Base-by-base conservation (phyloP, 2,329 filamentous ascomycete species). In the Pyrenophora graminea region DNA sequence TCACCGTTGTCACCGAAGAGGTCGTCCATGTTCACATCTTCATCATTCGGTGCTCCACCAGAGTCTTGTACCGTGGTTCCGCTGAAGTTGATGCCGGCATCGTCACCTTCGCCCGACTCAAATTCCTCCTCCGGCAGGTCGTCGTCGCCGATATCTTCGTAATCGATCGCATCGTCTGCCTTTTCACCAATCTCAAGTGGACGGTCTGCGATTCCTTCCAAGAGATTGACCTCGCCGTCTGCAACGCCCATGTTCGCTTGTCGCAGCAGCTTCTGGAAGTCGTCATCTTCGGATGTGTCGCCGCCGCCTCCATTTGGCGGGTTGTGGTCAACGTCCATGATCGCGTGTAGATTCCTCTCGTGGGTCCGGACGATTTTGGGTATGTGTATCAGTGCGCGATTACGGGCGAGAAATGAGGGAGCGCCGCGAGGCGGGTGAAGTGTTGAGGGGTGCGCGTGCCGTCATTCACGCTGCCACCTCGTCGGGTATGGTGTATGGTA, bases 131-230 rank as follows among this genome's bases (percentile, higher is more conserved):
- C 90, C 6, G 91, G 88, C 6, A 96, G 81, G 57, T 97, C 92
- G 68, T 95, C 91, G 70, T 97, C 93, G 59, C 88, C 88, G 56
- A 97, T 92, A 67, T 96, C 90, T 69, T 90, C 91, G 64, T 82
- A 99, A 69, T 99, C 94, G 56, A 94, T 77, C 34, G 94, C 94
- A 75, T 97, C 90, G 53, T 91, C 91, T 47, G 91, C 93, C 74
- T 99, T 99, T 71, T 91, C 88, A 17, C 80, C 82, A 45, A 71
- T 62, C 45, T 79, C 77, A 45, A 81, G 71, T 45, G 72, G 67
- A 30, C 66, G 59, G 33, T 55, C 56, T 30, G 67, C 67, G 32
- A 74, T 47, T 27, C 64, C 64, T 4, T 61, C 62, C 6, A 67
- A 45, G 19, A 69, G 63, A 21, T 63, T 50, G 12, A 55, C 58